phyloP scores from a whole-genome alignment of 1,284 basidiomycete genomes.

The Ceratobasidium sp. region DNA sequence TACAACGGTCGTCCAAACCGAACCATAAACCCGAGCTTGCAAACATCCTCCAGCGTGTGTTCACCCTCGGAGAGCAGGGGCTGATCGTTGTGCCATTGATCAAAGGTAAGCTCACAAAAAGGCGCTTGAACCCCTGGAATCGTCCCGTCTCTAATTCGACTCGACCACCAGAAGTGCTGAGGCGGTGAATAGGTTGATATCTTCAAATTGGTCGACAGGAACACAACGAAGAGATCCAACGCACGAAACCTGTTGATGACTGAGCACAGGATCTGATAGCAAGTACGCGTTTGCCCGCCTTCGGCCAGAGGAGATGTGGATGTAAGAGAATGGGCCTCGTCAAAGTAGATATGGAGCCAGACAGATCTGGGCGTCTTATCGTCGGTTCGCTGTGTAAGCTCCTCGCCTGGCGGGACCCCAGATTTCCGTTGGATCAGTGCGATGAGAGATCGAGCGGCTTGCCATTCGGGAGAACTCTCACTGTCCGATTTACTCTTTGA shows the following conservation, averaged over 20 bases:
- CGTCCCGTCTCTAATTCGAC: background rate
- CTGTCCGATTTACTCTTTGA: background rate
- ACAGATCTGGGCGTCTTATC: no score
- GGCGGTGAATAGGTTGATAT: background rate
- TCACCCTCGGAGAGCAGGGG: background rate
- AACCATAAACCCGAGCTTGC: slow-evolving; percentile 5
- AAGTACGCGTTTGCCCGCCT: background rate
- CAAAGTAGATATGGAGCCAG: slow-evolving; percentile 1
- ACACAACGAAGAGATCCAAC: background rate
- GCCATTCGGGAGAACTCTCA: background rate
- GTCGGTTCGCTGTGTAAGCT: background rate
- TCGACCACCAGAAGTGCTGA: background rate
- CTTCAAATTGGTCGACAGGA: background rate
- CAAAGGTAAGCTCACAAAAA: background rate
- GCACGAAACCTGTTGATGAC: background rate
- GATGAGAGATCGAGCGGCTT: background rate
- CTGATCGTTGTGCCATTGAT: background rate
- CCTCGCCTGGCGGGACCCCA: background rate
- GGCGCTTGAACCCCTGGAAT: background rate
- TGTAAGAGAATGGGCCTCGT: background rate
- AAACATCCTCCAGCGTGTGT: background rate
- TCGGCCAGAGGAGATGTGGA: no score
- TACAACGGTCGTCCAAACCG: slow-evolving; percentile 13
- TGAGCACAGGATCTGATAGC: slow-evolving; percentile 11
- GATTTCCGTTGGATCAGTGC: background rate